A percentile compares a stretch with the other conserved stretches of the same genome.
Evolutionary conservation across 2,329 filamentous ascomycete species (phyloP).

Genomic region (Ilyonectria sp.): DNA sequence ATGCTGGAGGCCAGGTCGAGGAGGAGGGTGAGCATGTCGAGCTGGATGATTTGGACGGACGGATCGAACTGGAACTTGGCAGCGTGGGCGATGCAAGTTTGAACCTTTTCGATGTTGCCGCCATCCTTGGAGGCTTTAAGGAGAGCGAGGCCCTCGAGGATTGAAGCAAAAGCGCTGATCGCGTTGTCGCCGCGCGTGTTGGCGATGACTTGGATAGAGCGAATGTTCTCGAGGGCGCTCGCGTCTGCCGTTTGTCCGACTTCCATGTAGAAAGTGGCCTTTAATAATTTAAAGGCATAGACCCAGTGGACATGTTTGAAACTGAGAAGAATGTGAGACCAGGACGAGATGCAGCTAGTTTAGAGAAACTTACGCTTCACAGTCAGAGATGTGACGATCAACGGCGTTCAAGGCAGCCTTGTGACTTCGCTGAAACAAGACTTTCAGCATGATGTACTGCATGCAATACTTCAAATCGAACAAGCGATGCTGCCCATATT

Average conservation of each 20-base stretch:
- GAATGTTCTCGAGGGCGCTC: conserved; percentile 78
- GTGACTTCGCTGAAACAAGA: conserved; percentile 78
- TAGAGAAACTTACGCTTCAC: conserved; percentile 68
- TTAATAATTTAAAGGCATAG: conserved; percentile 83
- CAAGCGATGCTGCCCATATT: conserved; percentile 53
- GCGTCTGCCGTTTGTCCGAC: conserved; percentile 72
- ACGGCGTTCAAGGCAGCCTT: conserved; percentile 82
- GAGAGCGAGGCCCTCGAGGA: conserved; percentile 79
- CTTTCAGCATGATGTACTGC: conserved; percentile 80
- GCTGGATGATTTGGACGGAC: conserved; percentile 73
- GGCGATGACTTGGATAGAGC: conserved; percentile 73
- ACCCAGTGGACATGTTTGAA: conserved; percentile 81
- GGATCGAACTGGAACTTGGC: conserved; percentile 79
- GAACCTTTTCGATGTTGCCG: conserved; percentile 79
- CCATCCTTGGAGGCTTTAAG: conserved; percentile 76
- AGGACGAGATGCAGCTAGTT: not conserved
- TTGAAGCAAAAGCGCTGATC: conserved; percentile 75
- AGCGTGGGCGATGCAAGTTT: conserved; percentile 81
- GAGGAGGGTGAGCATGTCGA: conserved; percentile 76
- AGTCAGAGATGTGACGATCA: conserved; percentile 78
- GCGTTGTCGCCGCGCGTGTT: conserved; percentile 73
- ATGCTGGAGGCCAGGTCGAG: conserved; percentile 81
- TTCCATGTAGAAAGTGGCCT: conserved; percentile 78
- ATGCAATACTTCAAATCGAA: conserved; percentile 82
- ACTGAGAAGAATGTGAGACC: conserved; percentile 51